Base-by-base conservation (phyloP, 345 rosid species). In the Streptanthus diversifolius region DNA sequence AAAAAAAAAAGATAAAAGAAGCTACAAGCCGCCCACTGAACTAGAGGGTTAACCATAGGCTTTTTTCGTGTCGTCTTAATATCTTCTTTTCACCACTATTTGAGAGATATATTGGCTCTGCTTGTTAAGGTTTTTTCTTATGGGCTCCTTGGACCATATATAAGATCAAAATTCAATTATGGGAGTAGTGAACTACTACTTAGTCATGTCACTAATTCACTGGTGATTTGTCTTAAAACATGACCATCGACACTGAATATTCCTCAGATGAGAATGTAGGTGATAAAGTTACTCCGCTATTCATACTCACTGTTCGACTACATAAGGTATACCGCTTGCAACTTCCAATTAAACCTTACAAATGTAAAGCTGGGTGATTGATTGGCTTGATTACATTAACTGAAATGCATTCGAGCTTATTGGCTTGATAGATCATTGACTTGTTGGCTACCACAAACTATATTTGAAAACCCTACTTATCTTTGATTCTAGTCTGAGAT, bases 141-240 rank as follows among this genome's bases (percentile, higher is more conserved):
- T n/a, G n/a, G n/a, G 18, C 18, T 25, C 33, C 6, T 12, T 27
- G 19, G 18, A n/a, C n/a, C n/a, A 39, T 13, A 2, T 35, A 36
- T 36, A 10, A 36, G 40, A 7, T 39, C 44, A 39, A 39, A 4
- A 39, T 24, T 22, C 65, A 9, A 35, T 35, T 35, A 35, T n/a
- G n/a, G n/a, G n/a, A 35, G 10, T 8, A 35, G 3, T 35, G 1
- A 35, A 10, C 11, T 1, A 9, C 11, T 9, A 32, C 36, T 5
- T 32, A 32, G 7, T 8, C 8, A 8, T 32, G 36, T 32, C 8
- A 32, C 36, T 32, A 30, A 33, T 33, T 33, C 37, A 33, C 37
- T 33, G 15, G 83, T 88, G 33, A 87, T 80, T 49, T 88, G 35
- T 90, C 32, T 64, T 75, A 54, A 80, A 76, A 22, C 87, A 40